A percentile compares a stretch with the other conserved stretches of the same genome.
These are phyloP conservation scores for Xylaria sp. DNA, from an alignment of 2,329 filamentous ascomycete genomes.

Conservation along the genomic window DNA sequence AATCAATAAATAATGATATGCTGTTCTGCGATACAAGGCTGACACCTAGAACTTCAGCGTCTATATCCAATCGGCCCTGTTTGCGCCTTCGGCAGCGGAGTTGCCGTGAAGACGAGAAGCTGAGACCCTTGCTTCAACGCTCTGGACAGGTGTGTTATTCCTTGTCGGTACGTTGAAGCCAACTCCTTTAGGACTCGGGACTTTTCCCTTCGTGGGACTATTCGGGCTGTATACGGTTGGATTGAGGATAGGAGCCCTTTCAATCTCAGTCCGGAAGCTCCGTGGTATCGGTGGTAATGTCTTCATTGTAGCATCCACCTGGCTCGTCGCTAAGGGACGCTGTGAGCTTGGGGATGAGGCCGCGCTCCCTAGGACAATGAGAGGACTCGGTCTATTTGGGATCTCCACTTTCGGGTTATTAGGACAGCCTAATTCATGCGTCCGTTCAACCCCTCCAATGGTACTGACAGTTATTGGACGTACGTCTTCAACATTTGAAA, in stretches of 20 bases:
- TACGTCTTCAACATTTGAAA: slow-evolving; percentile 68
- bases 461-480: slow-evolving; percentile 50
- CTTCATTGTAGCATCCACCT: slow-evolving; percentile 37
- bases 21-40: neutral
- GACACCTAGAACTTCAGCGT: neutral
- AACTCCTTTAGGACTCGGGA: slow-evolving; percentile 57
- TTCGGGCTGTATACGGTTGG: slow-evolving; percentile 63
- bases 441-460: slow-evolving; percentile 50
- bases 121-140: slow-evolving; percentile 16
- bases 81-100: slow-evolving; percentile 34
- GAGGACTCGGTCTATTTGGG: slow-evolving; percentile 48
- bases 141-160: slow-evolving; percentile 41
- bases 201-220: slow-evolving; percentile 51
- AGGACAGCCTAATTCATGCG: slow-evolving; percentile 53
- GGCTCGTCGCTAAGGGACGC: slow-evolving; percentile 32
- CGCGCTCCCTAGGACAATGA: slow-evolving; percentile 40
- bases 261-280: slow-evolving; percentile 35
- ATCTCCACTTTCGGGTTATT: slow-evolving; percentile 36
- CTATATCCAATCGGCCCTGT: slow-evolving; percentile 46
- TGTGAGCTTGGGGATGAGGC: slow-evolving; percentile 43
- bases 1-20: neutral
- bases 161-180: slow-evolving; percentile 52
- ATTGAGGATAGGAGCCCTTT: slow-evolving; percentile 56
- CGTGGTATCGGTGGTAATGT: slow-evolving; percentile 53
- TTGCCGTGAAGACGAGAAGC: slow-evolving; percentile 39